Conservation (phyloP, 164 flowering plant genomes). For the Chloranthus sessilifolius region DNA sequence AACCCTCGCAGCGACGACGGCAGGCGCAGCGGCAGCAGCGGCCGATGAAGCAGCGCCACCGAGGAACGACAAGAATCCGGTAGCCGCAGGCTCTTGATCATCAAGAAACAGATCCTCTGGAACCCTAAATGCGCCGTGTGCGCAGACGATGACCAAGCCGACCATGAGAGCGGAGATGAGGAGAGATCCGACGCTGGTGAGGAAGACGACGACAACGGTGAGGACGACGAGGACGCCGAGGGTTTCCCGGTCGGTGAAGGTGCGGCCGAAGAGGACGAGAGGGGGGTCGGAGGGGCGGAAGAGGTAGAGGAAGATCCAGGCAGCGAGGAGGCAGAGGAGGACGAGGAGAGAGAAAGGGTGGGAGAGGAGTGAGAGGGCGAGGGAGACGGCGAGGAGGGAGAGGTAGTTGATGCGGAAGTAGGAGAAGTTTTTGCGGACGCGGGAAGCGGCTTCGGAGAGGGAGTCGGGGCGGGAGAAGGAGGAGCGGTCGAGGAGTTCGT, state of each 20-base stretch:
- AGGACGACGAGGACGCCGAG: slow-evolving; percentile 36
- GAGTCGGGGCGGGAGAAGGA: slow-evolving; percentile 61
- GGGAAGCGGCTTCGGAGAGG: slow-evolving; percentile 60
- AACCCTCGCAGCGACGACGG: too few relatives aligned
- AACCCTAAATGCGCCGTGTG: slow-evolving; percentile 66
- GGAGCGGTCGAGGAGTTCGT: slow-evolving; percentile 64
- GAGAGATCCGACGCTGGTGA: slow-evolving; percentile 74
- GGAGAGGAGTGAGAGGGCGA: slow-evolving; percentile 60
- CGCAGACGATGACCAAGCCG: slow-evolving; percentile 49
- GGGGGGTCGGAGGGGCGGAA: slow-evolving; percentile 76
- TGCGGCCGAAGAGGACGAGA: slow-evolving; percentile 53
- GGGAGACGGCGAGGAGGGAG: slow-evolving; percentile 32
- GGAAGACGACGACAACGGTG: slow-evolving; percentile 52
- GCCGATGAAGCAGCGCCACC: slow-evolving; percentile 54
- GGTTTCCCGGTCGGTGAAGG: slow-evolving; percentile 58
- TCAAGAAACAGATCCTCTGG: slow-evolving; percentile 85
- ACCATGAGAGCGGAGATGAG: slow-evolving; percentile 56
- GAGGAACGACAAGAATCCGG: slow-evolving; percentile 74
- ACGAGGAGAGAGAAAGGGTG: slow-evolving; percentile 62
- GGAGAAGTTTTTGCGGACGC: slow-evolving; percentile 70
- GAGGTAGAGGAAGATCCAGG: slow-evolving; percentile 75
- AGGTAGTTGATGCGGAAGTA: slow-evolving; percentile 77
- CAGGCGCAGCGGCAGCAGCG: slow-evolving; percentile 39
- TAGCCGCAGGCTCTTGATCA: slow-evolving; percentile 44
- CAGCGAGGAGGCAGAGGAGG: slow-evolving; percentile 49